Evolutionary conservation across 148 eudicot genomes (phyloP), one percentile per base, ranked within the genome.

Genomic region (Dianthus caryophyllus): DNA sequence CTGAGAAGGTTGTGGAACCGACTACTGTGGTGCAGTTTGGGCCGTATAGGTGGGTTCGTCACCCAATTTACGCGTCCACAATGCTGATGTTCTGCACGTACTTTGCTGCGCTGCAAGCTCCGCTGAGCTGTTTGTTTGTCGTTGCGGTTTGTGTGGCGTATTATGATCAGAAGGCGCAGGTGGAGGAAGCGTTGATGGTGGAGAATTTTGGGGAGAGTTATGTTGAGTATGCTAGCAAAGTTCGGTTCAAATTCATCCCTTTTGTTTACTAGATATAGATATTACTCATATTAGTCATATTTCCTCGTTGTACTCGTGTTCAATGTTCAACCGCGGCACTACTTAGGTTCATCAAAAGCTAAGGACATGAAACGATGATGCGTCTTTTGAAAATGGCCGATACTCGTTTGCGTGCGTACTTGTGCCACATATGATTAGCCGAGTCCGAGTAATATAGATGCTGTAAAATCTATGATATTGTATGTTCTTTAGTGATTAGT

Each of bases 11-110:
- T 71, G 91, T 87, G 27, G 96, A 77, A 50, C 98, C 98, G 4
- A 82, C 91, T 31, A 76, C 85, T 24, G 96, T 92, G 30, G 96
- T 92, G 25, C 86, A 82, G 64, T 87, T 89, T 76, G 96, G 98
- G 24, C 94, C 98, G 0, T 89, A 81, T 71, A 77, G 91, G 67
- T 85, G 87, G 85, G 88, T 93, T 43, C 85, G 96, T 25, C 98
- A 93, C 71, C 96, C 98, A 12, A 83, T 93, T 71, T 93, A 93
- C 74, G 91, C 96, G 9, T 89, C 98, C 1, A 93, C 91, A 0
- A 84, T 87, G 86, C 85, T 89, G 63, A 66, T 92, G 79, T 85
- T 89, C 73, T 73, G 78, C 56, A 58, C 89, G 0, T 89, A 89
- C 72, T 89, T 78, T 59, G 71, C 68, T n/a, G 90, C 98, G 17